Evolutionary conservation across 2,329 filamentous ascomycete genomes (phyloP).

Genomic region (Dactylella cylindrospora): DNA sequence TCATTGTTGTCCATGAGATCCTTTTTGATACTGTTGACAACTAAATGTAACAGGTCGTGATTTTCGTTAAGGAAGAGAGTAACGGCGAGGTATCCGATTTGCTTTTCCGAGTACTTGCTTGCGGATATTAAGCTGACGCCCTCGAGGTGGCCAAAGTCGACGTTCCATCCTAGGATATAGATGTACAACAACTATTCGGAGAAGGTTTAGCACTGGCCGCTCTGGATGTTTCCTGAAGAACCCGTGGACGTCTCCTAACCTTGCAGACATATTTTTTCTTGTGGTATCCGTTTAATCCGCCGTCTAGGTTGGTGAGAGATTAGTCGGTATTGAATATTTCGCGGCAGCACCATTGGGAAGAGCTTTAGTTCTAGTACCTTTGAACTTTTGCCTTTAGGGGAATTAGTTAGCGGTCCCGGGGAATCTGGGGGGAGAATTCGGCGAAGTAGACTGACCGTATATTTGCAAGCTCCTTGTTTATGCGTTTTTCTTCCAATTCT

Average conservation of each 20-base stretch:
- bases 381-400: conserved; percentile 79
- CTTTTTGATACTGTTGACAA: conserved; percentile 98
- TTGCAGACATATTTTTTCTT: conserved; percentile 99
- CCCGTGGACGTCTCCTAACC: conserved; percentile 53
- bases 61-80: conserved; percentile 96
- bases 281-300: conserved; percentile 90
- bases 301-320: conserved; percentile 59
- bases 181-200: conserved; percentile 77
- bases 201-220: conserved; percentile 2
- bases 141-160: conserved; percentile 97
- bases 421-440: not conserved
- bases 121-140: conserved; percentile 97
- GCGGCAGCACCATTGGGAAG: no score
- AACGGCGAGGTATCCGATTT: conserved; percentile 97
- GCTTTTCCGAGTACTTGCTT: conserved; percentile 97
- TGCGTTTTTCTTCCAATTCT: conserved; percentile 96
- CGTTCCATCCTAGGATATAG: conserved; percentile 98
- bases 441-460: conserved; percentile 65
- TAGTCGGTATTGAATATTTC: no score
- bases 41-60: conserved; percentile 91
- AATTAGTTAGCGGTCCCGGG: conserved; percentile 45
- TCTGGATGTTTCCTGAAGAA: conserved; percentile 8
- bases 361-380: conserved; percentile 58
- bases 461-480: conserved; percentile 98
- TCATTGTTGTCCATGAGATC: conserved; percentile 94